These are phyloP conservation scores for Paragyromitra xinjiangensis DNA, from an alignment of 495 filamentous ascomycete genomes.

Conservation along the genomic window DNA sequence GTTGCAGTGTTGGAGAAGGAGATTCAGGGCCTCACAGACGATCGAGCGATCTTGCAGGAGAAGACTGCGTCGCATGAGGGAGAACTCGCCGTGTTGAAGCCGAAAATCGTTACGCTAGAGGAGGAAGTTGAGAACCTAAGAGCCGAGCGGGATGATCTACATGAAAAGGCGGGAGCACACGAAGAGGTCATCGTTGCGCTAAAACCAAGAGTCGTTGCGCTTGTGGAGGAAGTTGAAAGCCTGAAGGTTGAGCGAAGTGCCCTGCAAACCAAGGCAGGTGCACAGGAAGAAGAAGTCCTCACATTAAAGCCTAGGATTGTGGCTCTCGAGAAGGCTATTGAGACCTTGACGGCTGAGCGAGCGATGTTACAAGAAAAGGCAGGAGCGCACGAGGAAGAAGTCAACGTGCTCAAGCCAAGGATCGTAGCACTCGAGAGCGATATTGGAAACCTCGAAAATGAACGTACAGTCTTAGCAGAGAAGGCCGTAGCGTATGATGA, in stretches of 20 bases:
- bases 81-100: conserved; percentile 8
- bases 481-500: neutral
- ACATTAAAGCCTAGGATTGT: conserved; percentile 20
- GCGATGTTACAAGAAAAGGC: neutral
- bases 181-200: conserved; percentile 3
- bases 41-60: conserved; percentile 31
- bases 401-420: neutral
- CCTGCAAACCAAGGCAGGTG: conserved; percentile 4
- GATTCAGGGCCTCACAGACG: conserved; percentile 21
- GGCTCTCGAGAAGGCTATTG: conserved; percentile 19
- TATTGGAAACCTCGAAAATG: neutral
- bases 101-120: conserved; percentile 16
- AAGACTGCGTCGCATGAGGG: conserved; percentile 1
- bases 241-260: conserved; percentile 10
- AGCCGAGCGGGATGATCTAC: conserved; percentile 22
- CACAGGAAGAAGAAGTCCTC: conserved; percentile 1
- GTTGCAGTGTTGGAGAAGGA: conserved; percentile 22
- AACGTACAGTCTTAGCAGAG: conserved; percentile 1
- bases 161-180: conserved; percentile 5
- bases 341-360: conserved; percentile 16
- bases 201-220: conserved; percentile 1
- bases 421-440: neutral
- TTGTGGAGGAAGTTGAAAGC: conserved; percentile 19
- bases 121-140: conserved; percentile 18
- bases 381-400: neutral